phyloP scores from a whole-genome alignment of 305 asterid genomes.

The Fraxinus sp. region DNA sequence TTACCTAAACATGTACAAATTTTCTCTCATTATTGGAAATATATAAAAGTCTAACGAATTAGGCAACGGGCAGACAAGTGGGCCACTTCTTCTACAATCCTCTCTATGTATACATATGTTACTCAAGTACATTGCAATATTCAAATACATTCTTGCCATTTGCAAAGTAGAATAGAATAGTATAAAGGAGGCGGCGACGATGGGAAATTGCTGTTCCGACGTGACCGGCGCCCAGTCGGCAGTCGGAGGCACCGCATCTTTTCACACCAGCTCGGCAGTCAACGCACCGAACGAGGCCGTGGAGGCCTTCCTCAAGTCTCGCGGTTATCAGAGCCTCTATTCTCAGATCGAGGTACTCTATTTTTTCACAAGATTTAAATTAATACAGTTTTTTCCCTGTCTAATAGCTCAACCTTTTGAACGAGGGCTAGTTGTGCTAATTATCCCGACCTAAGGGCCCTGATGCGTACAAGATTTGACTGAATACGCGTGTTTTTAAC shows the following conservation, averaged over 20 bases:
- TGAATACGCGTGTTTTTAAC: neutral
- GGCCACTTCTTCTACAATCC: slow-evolving; percentile 22
- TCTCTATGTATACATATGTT: slow-evolving; percentile 1
- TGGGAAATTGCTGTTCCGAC: slow-evolving; percentile 98
- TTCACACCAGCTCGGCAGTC: slow-evolving; percentile 29
- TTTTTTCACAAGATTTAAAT: neutral
- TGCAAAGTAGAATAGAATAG: neutral
- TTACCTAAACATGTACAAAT: neutral
- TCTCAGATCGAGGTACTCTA: slow-evolving; percentile 88
- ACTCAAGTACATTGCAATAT: neutral
- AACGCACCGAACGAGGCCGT: slow-evolving; percentile 69
- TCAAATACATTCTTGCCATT: neutral
- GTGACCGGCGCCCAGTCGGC: slow-evolving; percentile 76
- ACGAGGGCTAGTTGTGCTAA: neutral
- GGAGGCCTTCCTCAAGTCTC: slow-evolving; percentile 79
- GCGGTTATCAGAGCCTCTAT: slow-evolving; percentile 72
- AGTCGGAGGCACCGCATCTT: slow-evolving; percentile 62
- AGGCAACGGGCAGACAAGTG: slow-evolving; percentile 22
- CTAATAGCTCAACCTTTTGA: neutral
- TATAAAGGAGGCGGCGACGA: slow-evolving; percentile 33
- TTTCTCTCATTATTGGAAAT: neutral
- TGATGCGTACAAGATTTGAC: neutral
- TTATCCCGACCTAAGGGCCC: neutral
- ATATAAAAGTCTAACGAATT: neutral
- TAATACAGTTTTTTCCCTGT: neutral